Conservation (phyloP, 2,329 filamentous ascomycete species). For the Botrytis aclada region DNA sequence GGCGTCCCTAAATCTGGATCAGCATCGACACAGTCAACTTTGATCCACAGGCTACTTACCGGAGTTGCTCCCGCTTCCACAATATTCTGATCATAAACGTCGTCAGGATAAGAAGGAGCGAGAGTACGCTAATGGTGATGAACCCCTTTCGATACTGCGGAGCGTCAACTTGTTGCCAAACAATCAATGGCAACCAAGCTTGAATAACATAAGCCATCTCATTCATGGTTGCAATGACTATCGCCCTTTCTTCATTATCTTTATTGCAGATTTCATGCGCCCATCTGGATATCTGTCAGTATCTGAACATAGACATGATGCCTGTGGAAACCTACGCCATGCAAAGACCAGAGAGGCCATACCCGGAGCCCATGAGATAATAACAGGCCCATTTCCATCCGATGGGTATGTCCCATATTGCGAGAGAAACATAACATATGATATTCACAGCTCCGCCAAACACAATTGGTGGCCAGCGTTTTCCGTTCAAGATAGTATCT, state of each 20-base stretch:
- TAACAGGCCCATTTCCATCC: conserved; percentile 64
- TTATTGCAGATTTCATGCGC: conserved; percentile 52
- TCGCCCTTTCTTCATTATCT: conserved; percentile 62
- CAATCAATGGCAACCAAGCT: conserved; percentile 64
- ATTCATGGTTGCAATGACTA: conserved; percentile 66
- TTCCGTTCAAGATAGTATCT: conserved; percentile 27
- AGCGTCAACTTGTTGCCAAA: conserved; percentile 64
- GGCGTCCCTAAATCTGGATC: not conserved
- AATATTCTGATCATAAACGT: conserved; percentile 20
- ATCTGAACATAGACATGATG: not conserved
- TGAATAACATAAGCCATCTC: conserved; percentile 67
- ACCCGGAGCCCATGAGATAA: conserved; percentile 44
- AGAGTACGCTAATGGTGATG: conserved; percentile 51
- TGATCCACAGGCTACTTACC: not conserved
- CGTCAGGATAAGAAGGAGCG: conserved; percentile 33
- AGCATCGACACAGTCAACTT: not conserved
- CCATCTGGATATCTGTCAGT: conserved; percentile 40
- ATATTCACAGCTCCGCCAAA: conserved; percentile 42
- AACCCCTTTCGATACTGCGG: conserved; percentile 61
- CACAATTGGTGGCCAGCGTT: conserved; percentile 46
- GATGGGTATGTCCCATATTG: conserved; percentile 47
- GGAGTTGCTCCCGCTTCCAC: conserved; percentile 20
- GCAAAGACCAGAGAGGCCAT: conserved; percentile 40
- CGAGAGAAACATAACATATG: conserved; percentile 34
- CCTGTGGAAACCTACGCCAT: conserved; percentile 42